Evolutionary conservation across 495 filamentous ascomycete species (phyloP).

Genomic region (Penicillium parvum): DNA sequence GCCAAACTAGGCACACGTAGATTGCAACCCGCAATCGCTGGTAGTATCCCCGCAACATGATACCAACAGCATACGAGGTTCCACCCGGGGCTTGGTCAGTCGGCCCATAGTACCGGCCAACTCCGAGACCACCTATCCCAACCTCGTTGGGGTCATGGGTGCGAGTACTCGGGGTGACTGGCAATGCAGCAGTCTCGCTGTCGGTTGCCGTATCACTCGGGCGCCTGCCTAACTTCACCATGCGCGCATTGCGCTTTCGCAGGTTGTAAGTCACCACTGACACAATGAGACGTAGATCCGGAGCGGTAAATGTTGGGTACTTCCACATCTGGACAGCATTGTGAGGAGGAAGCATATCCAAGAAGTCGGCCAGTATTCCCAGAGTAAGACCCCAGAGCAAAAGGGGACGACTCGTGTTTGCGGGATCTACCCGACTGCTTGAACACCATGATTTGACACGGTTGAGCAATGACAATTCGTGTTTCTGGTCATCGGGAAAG

Average conservation of each 20-base stretch:
- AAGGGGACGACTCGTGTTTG: constrained; percentile 43
- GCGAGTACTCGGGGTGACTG: constrained; percentile 22
- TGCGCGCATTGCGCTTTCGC: constrained; percentile 49
- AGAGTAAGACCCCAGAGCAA: constrained; percentile 75
- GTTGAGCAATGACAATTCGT: constrained; percentile 16
- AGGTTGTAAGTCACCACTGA: constrained; percentile 58
- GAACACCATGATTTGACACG: constrained; percentile 29
- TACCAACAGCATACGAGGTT: constrained; percentile 48
- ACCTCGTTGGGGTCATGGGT: constrained; percentile 38
- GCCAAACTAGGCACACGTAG: constrained; percentile 44
- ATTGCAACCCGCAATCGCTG: constrained; percentile 57
- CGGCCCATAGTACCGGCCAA: constrained; percentile 41
- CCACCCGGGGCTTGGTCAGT: constrained; percentile 24
- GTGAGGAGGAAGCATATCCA: constrained; percentile 64
- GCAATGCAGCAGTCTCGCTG: constrained; percentile 37
- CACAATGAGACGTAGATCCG: constrained; percentile 57
- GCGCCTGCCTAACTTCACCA: constrained; percentile 35
- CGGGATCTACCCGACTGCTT: constrained; percentile 30
- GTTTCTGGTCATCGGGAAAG: constrained; percentile 27
- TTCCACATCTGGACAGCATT: constrained; percentile 60
- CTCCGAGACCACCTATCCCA: constrained; percentile 44
- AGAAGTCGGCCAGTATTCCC: constrained; percentile 66
- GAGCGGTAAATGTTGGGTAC: constrained; percentile 69
- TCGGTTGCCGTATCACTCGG: constrained; percentile 42
- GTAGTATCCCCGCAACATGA: constrained; percentile 69